Base-by-base conservation (phyloP, 164 flowering plant species). In the Aristolochia californica region DNA sequence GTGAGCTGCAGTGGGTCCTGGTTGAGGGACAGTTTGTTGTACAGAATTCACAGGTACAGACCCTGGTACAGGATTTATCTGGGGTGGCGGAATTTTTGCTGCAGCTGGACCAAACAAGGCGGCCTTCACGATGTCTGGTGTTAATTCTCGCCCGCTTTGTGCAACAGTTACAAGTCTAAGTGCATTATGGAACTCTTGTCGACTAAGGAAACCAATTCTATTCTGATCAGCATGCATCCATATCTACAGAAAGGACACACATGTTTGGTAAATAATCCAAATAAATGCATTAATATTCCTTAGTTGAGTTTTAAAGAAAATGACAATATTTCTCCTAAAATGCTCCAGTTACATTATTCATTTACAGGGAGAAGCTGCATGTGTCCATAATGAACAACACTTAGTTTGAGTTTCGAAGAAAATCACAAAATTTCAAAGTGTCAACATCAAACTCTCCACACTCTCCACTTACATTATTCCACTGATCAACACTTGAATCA, bases 161-260 rank as follows among this genome's bases (percentile, higher is more conserved):
- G 94, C 97, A 53, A 93, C 98, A 13, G 97, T 93, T 15, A 93
- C 89, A 65, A 93, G 91, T 70, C 75, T 93, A 55, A 93, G 87
- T 71, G 94, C 89, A 76, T 93, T 93, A 62, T 74, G 83, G 77
- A 93, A 93, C 62, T 93, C 95, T 47, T 78, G 51, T 20, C 94
- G 83, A 49, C 87, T 82, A 64, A 93, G 95, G 77, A 79, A 93
- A 68, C 97, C 96, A 47, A 70, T 75, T 38, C 75, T 73, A 45
- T 60, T 70, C 70, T 77, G 88, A 83, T 87, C 91, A 57, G 97
- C 95, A 77, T 75, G 70, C 67, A 60, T 79, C 98, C 98, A 93
- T 77, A 93, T 74, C 98, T 93, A 79, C 69, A 69, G 8, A 20
- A 22, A 62, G 2, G 53, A 25, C 34, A 47, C 53, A 24, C 18